These are phyloP conservation scores for Dendrostoma leiphaemia DNA, from an alignment of 2,329 filamentous ascomycete species.

Conservation along the genomic window DNA sequence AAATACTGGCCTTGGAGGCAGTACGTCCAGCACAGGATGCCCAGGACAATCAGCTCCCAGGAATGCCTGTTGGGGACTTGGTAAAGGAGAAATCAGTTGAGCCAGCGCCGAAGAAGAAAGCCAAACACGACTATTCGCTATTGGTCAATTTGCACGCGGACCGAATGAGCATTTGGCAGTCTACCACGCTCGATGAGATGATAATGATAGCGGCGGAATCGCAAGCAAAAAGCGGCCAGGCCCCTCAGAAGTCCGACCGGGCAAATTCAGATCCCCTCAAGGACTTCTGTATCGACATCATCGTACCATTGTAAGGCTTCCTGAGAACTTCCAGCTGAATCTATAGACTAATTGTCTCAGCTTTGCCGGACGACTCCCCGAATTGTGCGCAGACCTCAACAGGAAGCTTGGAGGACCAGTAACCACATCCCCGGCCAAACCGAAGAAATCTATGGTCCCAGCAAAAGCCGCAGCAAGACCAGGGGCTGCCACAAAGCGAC, in stretches of 20 bases:
- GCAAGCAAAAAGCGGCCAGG: slow-evolving; percentile 34
- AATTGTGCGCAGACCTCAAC: slow-evolving; percentile 67
- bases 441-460: slow-evolving; percentile 42
- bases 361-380: slow-evolving; percentile 73
- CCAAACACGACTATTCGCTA: slow-evolving; percentile 61
- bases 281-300: slow-evolving; percentile 78
- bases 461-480: slow-evolving; percentile 47
- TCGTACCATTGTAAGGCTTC: slow-evolving; percentile 69
- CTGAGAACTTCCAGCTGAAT: background rate
- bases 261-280: slow-evolving; percentile 61
- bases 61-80: slow-evolving; percentile 34
- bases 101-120: slow-evolving; percentile 50
- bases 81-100: slow-evolving; percentile 31
- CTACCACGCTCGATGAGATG: slow-evolving; percentile 62
- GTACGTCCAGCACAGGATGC: slow-evolving; percentile 39
- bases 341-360: slow-evolving; percentile 33
- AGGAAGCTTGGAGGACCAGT: slow-evolving; percentile 74
- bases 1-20: slow-evolving; percentile 69
- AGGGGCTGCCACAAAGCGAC: slow-evolving; percentile 50
- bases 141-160: slow-evolving; percentile 74
- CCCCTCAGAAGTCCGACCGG: slow-evolving; percentile 38
- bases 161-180: slow-evolving; percentile 81
- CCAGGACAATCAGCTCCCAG: slow-evolving; percentile 46
- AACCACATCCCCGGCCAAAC: slow-evolving; percentile 53
- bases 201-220: slow-evolving; percentile 46